Percentiles rank a stretch among this genome's conserved stretches.
phyloP scores from a whole-genome alignment of 177 flowering plant genomes.

The Tripterygium wilfordii region DNA sequence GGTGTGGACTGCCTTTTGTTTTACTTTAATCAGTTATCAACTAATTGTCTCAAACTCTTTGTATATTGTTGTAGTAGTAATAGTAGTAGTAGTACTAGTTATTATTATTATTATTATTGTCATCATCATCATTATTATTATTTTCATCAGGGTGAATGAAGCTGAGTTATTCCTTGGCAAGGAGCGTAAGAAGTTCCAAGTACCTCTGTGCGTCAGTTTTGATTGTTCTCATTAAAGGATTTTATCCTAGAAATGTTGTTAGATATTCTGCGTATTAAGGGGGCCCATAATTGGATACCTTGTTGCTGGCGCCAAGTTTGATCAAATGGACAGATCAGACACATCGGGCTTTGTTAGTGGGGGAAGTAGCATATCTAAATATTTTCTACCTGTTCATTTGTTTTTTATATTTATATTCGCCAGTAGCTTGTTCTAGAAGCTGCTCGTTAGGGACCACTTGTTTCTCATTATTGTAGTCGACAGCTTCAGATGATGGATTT shows the following conservation, averaged over 20 bases:
- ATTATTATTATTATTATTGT: too few species aligned
- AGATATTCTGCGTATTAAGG: conserved; percentile 31
- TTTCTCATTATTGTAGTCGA: not conserved
- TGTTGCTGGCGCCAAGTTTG: not conserved
- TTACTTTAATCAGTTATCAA: too few species aligned
- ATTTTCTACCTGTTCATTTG: conserved; percentile 7
- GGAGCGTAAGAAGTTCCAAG: conserved; percentile 31
- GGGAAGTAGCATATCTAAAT: conserved; percentile 28
- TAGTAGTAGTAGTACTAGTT: too few species aligned
- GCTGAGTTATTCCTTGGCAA: conserved; percentile 19
- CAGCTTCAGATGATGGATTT: conserved; percentile 41
- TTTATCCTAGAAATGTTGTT: conserved; percentile 58
- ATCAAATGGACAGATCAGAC: conserved; percentile 63
- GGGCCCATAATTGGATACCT: conserved; percentile 5
- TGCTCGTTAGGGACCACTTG: conserved; percentile 7
- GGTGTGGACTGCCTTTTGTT: too few species aligned
- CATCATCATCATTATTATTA: too few species aligned
- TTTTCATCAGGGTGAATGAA: conserved; percentile 45
- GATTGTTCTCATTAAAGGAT: conserved; percentile 36
- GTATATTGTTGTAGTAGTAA: too few species aligned
- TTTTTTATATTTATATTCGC: conserved; percentile 13
- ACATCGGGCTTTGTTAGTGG: conserved; percentile 84
- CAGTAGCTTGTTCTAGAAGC: conserved; percentile 3
- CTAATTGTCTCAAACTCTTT: too few species aligned
- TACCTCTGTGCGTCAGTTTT: conserved; percentile 19